Conservation (phyloP, 495 filamentous ascomycete genomes). For the Antarctomyces pellizariae region DNA sequence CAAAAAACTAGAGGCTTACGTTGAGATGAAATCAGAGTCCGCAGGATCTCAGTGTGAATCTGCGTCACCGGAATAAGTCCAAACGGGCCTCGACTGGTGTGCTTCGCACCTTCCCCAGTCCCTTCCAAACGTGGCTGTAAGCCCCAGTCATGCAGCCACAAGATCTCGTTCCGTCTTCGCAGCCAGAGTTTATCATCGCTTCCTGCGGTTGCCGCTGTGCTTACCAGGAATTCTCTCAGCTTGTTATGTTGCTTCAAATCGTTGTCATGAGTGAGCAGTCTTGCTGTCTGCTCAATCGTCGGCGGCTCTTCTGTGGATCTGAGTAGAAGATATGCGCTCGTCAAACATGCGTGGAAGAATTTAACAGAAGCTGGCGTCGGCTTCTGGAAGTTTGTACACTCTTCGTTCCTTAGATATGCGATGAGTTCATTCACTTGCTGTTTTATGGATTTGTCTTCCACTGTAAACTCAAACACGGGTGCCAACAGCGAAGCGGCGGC, state of each 20-base stretch:
- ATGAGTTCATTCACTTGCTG: no score
- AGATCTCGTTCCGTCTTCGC: constrained; percentile 34
- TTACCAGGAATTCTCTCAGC: no score
- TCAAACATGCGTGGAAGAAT: constrained; percentile 42
- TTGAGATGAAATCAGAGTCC: constrained; percentile 40
- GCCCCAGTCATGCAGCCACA: constrained; percentile 73
- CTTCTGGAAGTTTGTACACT: no score
- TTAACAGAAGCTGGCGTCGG: constrained; percentile 34
- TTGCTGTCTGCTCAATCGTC: no score
- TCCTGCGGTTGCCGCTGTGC: no score
- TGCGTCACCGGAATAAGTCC: constrained; percentile 35
- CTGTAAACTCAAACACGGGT: constrained; percentile 16
- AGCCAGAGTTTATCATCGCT: constrained; percentile 48
- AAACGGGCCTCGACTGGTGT: constrained; percentile 50
- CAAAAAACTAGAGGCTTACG: constrained; percentile 22
- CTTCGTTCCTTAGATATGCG: no score
- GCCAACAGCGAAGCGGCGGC: constrained; percentile 19
- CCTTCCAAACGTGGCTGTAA: constrained; percentile 14
- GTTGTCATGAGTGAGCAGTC: no score
- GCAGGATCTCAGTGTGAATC: constrained; percentile 55
- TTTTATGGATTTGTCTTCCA: no score
- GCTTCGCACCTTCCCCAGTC: constrained; percentile 11
- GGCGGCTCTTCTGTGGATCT: no score
- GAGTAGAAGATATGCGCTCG: constrained; percentile 41
- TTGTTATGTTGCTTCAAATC: no score